Conservation (phyloP, 495 filamentous ascomycete genomes). For the Penicillium lagena region DNA sequence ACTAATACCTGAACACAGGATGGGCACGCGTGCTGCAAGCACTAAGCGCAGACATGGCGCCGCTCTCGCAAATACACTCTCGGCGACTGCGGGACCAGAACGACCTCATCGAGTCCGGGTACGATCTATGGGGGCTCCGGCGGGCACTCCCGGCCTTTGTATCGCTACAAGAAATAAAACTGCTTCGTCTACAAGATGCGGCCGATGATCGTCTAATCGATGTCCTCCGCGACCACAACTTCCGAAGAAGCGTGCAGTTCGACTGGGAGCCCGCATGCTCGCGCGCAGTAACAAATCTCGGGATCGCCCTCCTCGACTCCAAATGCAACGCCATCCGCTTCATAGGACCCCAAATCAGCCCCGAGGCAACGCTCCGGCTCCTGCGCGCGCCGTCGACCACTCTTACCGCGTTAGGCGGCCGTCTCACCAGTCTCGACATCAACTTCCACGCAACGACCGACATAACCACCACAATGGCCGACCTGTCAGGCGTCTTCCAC, state of each 20-base stretch:
- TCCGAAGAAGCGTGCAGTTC: constrained; percentile 31
- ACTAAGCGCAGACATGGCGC: constrained; percentile 9
- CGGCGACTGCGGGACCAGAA: constrained; percentile 28
- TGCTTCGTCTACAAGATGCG: constrained; percentile 56
- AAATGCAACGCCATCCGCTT: constrained; percentile 52
- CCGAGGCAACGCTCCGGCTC: constrained; percentile 48
- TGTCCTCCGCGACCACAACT: constrained; percentile 20
- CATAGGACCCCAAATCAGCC: constrained; percentile 59
- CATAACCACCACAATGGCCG: constrained; percentile 47
- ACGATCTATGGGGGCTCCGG: constrained; percentile 37
- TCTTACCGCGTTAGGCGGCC: constrained; percentile 45
- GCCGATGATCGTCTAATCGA: constrained; percentile 47
- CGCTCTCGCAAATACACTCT: constrained; percentile 22
- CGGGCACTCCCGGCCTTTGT: constrained; percentile 52
- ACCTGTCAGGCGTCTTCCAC: constrained; percentile 49
- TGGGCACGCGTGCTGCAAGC: constrained; percentile 22
- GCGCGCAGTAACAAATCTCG: constrained; percentile 53
- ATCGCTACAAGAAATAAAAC: constrained; percentile 57
- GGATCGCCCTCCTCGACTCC: constrained; percentile 48
- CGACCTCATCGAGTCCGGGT: constrained; percentile 16
- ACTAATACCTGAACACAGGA: constrained; percentile 24
- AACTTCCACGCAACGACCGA: constrained; percentile 53
- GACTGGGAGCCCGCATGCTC: constrained; percentile 59
- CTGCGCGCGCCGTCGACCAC: constrained; percentile 37
- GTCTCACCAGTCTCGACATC: constrained; percentile 52